phyloP scores from a whole-genome alignment of 148 eudicot genomes.

The Silene uniflora region DNA sequence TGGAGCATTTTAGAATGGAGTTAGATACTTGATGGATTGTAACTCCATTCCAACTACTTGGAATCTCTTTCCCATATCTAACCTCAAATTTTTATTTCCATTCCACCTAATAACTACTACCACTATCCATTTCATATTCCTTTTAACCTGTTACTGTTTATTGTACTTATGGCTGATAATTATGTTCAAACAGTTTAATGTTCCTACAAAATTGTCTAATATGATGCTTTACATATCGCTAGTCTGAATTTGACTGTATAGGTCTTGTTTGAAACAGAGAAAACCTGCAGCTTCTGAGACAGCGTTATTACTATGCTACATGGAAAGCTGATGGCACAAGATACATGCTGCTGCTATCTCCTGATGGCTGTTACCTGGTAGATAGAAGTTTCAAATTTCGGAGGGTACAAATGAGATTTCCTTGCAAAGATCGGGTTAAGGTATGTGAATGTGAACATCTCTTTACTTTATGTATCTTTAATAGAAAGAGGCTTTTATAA shows the following conservation, averaged over 20 bases:
- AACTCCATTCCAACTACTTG: too few species aligned
- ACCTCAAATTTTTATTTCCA: too few species aligned
- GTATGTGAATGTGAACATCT: slow-evolving; percentile 31
- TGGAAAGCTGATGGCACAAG: slow-evolving; percentile 99
- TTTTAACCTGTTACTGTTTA: too few species aligned
- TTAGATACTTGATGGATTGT: too few species aligned
- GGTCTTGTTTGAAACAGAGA: slow-evolving; percentile 37
- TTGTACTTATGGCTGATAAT: too few species aligned
- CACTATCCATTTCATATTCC: too few species aligned
- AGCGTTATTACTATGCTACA: slow-evolving; percentile 75
- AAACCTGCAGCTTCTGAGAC: slow-evolving; percentile 68
- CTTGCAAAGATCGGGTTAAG: slow-evolving; percentile 56
- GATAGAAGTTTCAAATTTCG: slow-evolving; percentile 73
- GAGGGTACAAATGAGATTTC: slow-evolving; percentile 88
- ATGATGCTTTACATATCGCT: not conserved
- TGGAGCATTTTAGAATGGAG: too few species aligned
- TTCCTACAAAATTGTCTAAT: not conserved
- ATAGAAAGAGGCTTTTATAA: too few species aligned
- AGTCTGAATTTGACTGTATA: not conserved
- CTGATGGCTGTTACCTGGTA: slow-evolving; percentile 74
- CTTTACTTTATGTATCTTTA: not conserved
- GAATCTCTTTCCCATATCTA: too few species aligned
- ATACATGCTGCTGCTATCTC: slow-evolving; percentile 76
- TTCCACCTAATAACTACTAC: too few species aligned
- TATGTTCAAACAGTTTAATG: too few species aligned